Conservation (phyloP, 345 rosid genomes). For the Salix exigua region DNA sequence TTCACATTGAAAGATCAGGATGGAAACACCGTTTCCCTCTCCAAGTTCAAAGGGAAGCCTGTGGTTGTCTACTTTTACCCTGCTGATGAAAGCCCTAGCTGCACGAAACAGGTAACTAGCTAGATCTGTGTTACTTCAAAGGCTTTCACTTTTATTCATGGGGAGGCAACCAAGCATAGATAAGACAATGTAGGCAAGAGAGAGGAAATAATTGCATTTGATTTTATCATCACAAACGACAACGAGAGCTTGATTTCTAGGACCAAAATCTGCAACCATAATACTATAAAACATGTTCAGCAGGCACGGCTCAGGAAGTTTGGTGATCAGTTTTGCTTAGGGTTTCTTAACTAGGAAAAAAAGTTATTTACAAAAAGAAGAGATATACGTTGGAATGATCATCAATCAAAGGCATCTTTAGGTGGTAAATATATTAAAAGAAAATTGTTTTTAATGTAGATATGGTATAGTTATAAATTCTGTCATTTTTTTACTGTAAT, state of each 20-base stretch:
- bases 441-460: too few relatives aligned
- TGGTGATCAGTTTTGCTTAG: neutral
- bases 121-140: neutral
- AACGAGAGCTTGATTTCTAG: neutral
- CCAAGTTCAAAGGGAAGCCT: conserved; percentile 89
- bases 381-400: neutral
- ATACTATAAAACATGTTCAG: neutral
- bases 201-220: neutral
- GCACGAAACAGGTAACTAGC: conserved; percentile 78
- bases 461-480: too few relatives aligned
- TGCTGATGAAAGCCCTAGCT: conserved; percentile 92
- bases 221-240: neutral
- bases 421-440: neutral
- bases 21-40: conserved; percentile 67
- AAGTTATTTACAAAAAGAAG: neutral
- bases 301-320: neutral
- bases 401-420: neutral
- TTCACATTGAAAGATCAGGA: conserved; percentile 89
- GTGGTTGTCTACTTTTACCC: conserved; percentile 91
- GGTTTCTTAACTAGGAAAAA: neutral
- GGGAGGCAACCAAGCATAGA: too few relatives aligned
- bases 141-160: neutral
- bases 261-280: neutral
- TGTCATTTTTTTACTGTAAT: too few relatives aligned
- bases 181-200: neutral